phyloP scores from a whole-genome alignment of 148 eudicot species.

The Silene latifolia region DNA sequence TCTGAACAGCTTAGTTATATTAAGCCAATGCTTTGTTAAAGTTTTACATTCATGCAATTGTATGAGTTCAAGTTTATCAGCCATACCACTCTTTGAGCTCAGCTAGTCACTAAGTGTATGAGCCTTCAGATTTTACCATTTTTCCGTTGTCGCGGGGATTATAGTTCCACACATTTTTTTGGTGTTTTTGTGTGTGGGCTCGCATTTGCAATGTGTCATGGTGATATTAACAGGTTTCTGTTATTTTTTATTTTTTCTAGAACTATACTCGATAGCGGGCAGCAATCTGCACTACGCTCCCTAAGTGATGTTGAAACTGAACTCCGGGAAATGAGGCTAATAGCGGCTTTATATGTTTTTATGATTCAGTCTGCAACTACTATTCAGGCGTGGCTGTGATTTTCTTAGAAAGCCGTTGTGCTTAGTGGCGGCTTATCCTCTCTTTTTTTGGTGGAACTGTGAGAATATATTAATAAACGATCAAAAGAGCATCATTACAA shows the following conservation, averaged over 20 bases:
- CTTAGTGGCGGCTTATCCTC: too few relatives aligned
- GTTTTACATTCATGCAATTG: not conserved
- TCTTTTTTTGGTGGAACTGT: too few relatives aligned
- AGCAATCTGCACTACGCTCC: constrained; percentile 36
- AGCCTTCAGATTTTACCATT: not conserved
- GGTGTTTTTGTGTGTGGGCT: not conserved
- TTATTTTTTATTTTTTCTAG: constrained; percentile 35
- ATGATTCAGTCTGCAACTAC: too few relatives aligned
- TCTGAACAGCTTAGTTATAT: not conserved
- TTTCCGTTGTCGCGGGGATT: not conserved
- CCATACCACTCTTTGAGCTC: not conserved
- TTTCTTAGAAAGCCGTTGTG: too few relatives aligned
- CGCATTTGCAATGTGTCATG: not conserved
- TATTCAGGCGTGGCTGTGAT: too few relatives aligned
- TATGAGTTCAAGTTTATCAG: not conserved
- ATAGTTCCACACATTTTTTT: not conserved
- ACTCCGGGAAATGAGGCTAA: constrained; percentile 71
- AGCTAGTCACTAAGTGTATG: not conserved
- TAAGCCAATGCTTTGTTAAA: not conserved
- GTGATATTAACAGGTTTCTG: constrained; percentile 8
- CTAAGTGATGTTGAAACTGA: constrained; percentile 56
- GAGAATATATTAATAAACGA: too few relatives aligned
- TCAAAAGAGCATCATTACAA: too few relatives aligned
- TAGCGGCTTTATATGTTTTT: too few relatives aligned
- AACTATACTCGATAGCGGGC: constrained; percentile 74